Base-by-base conservation (phyloP, 345 rosid species). In the Aegle marmelos region DNA sequence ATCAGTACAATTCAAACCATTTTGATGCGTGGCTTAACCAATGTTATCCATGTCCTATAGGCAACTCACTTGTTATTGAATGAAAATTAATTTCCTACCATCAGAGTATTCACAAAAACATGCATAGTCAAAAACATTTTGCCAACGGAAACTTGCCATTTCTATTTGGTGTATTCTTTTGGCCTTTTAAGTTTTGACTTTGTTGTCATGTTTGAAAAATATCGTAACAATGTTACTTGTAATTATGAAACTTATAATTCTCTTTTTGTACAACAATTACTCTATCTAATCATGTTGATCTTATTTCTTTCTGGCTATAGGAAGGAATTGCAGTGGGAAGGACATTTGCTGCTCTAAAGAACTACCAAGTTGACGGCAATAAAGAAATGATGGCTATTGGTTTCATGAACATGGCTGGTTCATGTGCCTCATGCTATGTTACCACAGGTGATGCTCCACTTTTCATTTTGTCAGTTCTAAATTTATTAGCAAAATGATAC, bases 271-370 rank as follows among this genome's bases (percentile, higher is more conserved):
- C 17, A 57, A 50, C 50, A 50, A 19, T 45, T 31, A 22, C 64
- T 73, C 34, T 66, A 57, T 16, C 53, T 69, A 45, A 64, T 8
- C 24, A 11, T 63, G 27, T 75, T 9, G 7, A 58, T 50, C 6
- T 41, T 41, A 41, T 45, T 31, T 54, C 58, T 33, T 48, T 33
- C 69, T 24, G 37, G 31, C 78, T 82, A 7, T 75, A 97, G 99
- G 98, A 97, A 90, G 99, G 98, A 79, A 97, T 97, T 76, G 98
- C 98, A 7, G 98, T 97, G 24, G 99, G 99, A 74, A 94, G 99
- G 78, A 97, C 98, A 27, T 94, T 94, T 89, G 98, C 99, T 61
- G 66, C 94, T 27, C 73, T 97, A 59, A 86, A 87, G 75, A 93
- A 93, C 80, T 97, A 97, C 80, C 98, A 93, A 81, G 92, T 97